These are phyloP conservation scores for Mortierella hygrophila DNA, from an alignment of 192 early-diverging fungal species.

Conservation along the genomic window DNA sequence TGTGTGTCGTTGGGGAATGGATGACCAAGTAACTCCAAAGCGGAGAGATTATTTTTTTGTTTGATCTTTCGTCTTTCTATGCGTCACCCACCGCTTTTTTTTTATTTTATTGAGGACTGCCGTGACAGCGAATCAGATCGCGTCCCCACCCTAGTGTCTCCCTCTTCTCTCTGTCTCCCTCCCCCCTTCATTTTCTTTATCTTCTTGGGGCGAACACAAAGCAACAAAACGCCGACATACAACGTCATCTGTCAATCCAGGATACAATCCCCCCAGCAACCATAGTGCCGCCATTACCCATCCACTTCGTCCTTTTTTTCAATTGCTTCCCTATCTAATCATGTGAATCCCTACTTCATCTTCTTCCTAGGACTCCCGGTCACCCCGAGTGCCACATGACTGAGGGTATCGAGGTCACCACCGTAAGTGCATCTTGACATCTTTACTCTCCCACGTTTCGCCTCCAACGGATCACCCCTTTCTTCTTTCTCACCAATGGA, in stretches of 20 bases:
- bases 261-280: not conserved
- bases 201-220: constrained; percentile 24
- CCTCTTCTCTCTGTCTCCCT: constrained; percentile 1
- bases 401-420: constrained; percentile 95
- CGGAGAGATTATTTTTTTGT: not conserved
- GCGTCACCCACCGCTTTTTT: constrained; percentile 17
- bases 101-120: not conserved
- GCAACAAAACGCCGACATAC: not conserved
- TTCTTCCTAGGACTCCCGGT: constrained; percentile 85
- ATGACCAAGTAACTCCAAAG: not conserved
- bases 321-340: not conserved
- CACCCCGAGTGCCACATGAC: constrained; percentile 93
- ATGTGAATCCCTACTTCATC: not conserved
- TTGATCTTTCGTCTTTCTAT: constrained; percentile 14
- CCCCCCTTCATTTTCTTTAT: constrained; percentile 24
- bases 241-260: not conserved
- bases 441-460: not conserved
- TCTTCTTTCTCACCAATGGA: not conserved
- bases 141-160: not conserved
- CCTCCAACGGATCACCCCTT: not conserved
- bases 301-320: not conserved
- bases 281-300: not conserved
- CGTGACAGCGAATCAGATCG: constrained; percentile 29
- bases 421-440: constrained; percentile 47
- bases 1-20: not conserved